Evolutionary conservation across 441 rosid species (phyloP).

Genomic region (Syzygium syzygioides): DNA sequence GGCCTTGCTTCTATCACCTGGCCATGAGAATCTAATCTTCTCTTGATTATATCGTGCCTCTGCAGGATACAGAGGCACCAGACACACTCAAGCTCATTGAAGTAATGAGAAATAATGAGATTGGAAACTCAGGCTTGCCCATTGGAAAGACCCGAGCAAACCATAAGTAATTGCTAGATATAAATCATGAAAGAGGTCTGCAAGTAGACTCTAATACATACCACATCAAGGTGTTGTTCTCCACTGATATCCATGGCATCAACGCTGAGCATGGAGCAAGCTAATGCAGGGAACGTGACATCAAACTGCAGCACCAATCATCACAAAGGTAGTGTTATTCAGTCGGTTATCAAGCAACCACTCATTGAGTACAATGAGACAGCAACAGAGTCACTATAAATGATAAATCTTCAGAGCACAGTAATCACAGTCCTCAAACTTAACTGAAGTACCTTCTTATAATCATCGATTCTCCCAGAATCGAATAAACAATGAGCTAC

Average conservation of each 20-base stretch:
- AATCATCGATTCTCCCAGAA: neutral
- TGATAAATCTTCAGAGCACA: neutral
- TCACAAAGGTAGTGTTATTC: neutral
- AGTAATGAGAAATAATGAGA: neutral
- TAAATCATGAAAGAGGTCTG: neutral
- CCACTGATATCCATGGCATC: slow-evolving; percentile 99
- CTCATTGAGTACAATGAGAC: neutral
- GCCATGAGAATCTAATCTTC: slow-evolving; percentile 72
- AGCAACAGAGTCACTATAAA: neutral
- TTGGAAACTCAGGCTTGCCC: neutral
- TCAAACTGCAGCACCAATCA: slow-evolving; percentile 59
- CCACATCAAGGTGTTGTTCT: slow-evolving; percentile 93
- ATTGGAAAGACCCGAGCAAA: neutral
- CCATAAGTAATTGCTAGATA: neutral
- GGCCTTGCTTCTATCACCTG: slow-evolving; percentile 71
- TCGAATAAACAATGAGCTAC: neutral
- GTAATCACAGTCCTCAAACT: neutral
- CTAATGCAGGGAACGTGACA: slow-evolving; percentile 86
- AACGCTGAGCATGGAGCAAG: slow-evolving; percentile 87
- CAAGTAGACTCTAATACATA: slow-evolving; percentile 22
- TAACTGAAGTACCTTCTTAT: neutral
- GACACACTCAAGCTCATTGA: neutral
- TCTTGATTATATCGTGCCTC: slow-evolving; percentile 89
- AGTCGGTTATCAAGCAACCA: neutral
- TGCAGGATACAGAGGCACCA: slow-evolving; percentile 20